Evolutionary conservation across 2,329 filamentous ascomycete genomes (phyloP).

Genomic region (Capronia americana): DNA sequence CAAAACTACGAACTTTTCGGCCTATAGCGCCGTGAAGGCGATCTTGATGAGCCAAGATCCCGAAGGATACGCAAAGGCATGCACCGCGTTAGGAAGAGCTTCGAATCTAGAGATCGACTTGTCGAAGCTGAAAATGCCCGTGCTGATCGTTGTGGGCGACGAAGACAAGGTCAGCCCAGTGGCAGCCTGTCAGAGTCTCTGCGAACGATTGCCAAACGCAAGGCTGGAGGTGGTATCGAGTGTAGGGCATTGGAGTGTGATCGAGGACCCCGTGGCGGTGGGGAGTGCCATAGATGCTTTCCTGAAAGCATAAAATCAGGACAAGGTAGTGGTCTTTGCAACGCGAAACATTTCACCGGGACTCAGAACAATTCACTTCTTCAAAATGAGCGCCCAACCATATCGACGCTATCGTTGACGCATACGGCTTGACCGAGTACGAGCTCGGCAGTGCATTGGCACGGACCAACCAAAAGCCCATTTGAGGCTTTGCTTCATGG

Average conservation of each 20-base stretch:
- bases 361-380: no score
- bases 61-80: slow-evolving; percentile 63
- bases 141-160: slow-evolving; percentile 53
- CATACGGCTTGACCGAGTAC: no score
- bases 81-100: slow-evolving; percentile 55
- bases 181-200: slow-evolving; percentile 10
- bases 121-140: slow-evolving; percentile 43
- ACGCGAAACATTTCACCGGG: no score
- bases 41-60: slow-evolving; percentile 57
- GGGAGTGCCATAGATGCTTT: slow-evolving; percentile 1
- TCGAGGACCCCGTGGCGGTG: slow-evolving; percentile 15
- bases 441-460: no score
- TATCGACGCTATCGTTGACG: no score
- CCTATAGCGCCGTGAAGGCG: slow-evolving; percentile 51
- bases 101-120: slow-evolving; percentile 44
- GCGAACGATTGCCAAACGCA: slow-evolving; percentile 2
- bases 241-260: slow-evolving; percentile 18
- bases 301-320: neutral
- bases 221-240: slow-evolving; percentile 9
- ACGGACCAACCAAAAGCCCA: no score
- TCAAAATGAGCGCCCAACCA: no score
- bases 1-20: slow-evolving; percentile 48
- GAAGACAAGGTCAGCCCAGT: slow-evolving; percentile 54
- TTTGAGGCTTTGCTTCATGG: no score
- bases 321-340: no score